phyloP scores from a whole-genome alignment of 495 filamentous ascomycete species.

The Podospora comata region DNA sequence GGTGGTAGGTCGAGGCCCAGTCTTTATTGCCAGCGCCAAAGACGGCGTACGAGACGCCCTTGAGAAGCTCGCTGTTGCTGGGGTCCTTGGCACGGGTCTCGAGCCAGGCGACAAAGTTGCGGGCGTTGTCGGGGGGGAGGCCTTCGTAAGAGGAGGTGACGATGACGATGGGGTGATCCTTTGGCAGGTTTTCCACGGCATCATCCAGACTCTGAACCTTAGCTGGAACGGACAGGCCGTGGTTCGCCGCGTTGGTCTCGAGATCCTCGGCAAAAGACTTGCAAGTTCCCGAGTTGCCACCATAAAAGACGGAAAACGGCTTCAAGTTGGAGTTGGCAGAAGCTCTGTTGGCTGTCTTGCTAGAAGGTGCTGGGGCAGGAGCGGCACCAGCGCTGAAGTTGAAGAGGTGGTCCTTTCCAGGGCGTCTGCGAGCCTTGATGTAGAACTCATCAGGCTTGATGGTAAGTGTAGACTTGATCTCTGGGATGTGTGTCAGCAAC shows the following conservation, averaged over 20 bases:
- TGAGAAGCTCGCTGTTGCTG: constrained; percentile 39
- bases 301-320: constrained; percentile 58
- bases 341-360: constrained; percentile 1
- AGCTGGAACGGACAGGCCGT: constrained; percentile 49
- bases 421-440: constrained; percentile 52
- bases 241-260: constrained; percentile 49
- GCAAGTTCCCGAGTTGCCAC: constrained; percentile 67
- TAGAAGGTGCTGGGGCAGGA: constrained; percentile 3
- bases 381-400: constrained; percentile 14
- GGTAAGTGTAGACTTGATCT: constrained; percentile 59
- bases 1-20: constrained; percentile 65
- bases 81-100: constrained; percentile 31
- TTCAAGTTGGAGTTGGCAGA: constrained; percentile 10
- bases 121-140: constrained; percentile 64
- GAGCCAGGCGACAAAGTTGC: constrained; percentile 64
- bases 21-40: constrained; percentile 55
- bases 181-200: constrained; percentile 56
- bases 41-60: constrained; percentile 55
- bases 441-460: constrained; percentile 65
- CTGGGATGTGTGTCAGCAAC: not conserved
- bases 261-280: constrained; percentile 59
- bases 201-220: constrained; percentile 49
- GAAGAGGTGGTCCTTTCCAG: constrained; percentile 42
- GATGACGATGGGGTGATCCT: constrained; percentile 55
- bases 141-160: constrained; percentile 61